Conservation (phyloP, 148 eudicot genomes). For the Vaccinium vitisidaea region DNA sequence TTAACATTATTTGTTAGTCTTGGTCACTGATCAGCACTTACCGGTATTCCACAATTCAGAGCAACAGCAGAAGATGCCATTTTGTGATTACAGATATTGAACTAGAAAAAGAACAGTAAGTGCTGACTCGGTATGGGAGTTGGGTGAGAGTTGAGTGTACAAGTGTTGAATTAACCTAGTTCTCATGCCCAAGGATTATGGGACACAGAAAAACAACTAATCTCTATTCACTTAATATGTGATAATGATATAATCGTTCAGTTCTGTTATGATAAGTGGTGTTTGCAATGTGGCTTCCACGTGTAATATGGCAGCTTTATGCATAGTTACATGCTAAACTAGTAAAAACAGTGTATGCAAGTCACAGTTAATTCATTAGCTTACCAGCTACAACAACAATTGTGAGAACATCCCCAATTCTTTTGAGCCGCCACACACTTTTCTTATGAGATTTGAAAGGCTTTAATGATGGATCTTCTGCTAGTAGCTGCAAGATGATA, state of each 20-base stretch:
- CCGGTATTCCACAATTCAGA: background rate
- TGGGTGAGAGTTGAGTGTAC: background rate
- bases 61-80: background rate
- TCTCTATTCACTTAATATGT: background rate
- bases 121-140: background rate
- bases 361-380: constrained; percentile 17
- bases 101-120: background rate
- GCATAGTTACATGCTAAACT: background rate
- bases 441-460: constrained; percentile 77
- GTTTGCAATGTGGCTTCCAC: background rate
- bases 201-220: background rate
- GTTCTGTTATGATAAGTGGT: background rate
- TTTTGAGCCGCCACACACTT: constrained; percentile 56
- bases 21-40: background rate
- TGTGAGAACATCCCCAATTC: constrained; percentile 73
- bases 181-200: background rate
- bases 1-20: background rate
- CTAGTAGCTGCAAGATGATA: constrained; percentile 64
- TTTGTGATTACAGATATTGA: background rate
- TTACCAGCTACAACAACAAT: constrained; percentile 80
- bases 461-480: constrained; percentile 70
- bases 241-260: background rate
- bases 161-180: background rate
- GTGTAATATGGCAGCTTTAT: background rate
- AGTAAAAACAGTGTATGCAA: background rate